Evolutionary conservation across 176 grass and related monocot genomes (phyloP).

Genomic region (Carex pumila): DNA sequence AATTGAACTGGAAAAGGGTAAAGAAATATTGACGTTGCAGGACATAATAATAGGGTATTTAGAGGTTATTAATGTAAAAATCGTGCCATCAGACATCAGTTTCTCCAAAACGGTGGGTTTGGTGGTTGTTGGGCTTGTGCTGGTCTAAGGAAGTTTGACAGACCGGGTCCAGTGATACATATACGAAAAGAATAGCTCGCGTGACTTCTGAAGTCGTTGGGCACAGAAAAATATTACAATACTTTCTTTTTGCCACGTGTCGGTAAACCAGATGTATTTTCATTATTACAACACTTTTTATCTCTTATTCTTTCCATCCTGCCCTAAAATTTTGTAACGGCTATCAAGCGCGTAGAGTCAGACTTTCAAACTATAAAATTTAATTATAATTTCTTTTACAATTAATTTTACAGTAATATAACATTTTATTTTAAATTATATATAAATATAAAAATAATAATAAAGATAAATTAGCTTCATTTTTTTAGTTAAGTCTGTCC

Average conservation of each 20-base stretch:
- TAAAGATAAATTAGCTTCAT: too few species aligned
- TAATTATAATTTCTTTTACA: too few species aligned
- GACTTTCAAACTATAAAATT: too few species aligned
- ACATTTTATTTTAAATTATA: too few species aligned
- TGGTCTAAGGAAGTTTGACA: background rate
- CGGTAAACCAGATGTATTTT: background rate
- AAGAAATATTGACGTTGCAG: background rate
- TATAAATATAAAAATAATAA: too few species aligned
- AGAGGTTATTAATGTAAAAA: background rate
- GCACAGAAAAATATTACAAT: background rate
- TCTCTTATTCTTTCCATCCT: background rate
- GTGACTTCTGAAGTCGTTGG: background rate
- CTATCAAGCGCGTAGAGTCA: background rate
- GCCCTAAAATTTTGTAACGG: background rate
- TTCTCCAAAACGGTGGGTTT: conserved; percentile 8
- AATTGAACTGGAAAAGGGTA: background rate
- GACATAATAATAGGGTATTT: background rate
- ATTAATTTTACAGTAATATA: too few species aligned
- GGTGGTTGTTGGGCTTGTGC: conserved; percentile 1
- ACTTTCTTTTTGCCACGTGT: background rate
- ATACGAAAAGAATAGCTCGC: background rate
- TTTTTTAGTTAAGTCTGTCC: too few species aligned
- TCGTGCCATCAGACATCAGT: background rate
- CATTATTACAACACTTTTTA: background rate
- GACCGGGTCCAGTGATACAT: background rate